These are phyloP conservation scores for Lachancea fermentati DNA, from an alignment of 805 yeast genomes.

Conservation along the genomic window DNA sequence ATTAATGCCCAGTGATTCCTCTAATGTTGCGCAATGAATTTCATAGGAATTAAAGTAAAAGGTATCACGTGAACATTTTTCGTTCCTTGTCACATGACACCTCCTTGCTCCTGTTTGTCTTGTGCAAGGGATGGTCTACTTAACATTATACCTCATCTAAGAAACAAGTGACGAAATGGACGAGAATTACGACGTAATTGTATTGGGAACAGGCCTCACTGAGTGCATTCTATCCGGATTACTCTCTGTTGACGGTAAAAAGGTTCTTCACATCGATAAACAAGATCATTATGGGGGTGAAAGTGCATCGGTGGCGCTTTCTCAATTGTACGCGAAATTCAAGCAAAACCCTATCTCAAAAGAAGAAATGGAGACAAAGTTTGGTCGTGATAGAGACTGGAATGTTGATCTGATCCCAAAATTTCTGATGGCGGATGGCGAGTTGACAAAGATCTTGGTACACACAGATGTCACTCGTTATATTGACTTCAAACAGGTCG, in stretches of 20 bases:
- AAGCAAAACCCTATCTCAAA: conserved; percentile 71
- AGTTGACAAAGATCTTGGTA: conserved; percentile 87
- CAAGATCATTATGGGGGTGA: conserved; percentile 96
- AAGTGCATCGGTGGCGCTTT: conserved; percentile 73
- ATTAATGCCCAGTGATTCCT: no score
- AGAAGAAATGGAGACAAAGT: conserved; percentile 55
- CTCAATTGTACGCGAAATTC: conserved; percentile 71
- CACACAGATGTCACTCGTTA: conserved; percentile 96
- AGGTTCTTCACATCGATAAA: conserved; percentile 91
- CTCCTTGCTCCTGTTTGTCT: no score
- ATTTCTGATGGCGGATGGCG: conserved; percentile 96
- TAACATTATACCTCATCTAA: neutral
- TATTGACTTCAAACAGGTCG: conserved; percentile 91
- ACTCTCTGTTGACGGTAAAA: conserved; percentile 95
- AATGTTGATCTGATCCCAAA: conserved; percentile 96
- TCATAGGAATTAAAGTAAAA: neutral
- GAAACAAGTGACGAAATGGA: conserved; percentile 50
- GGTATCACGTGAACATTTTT: neutral
- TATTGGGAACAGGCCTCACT: conserved; percentile 89
- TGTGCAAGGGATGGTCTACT: neutral
- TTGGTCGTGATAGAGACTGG: conserved; percentile 96
- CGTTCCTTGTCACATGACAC: no score
- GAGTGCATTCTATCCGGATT: conserved; percentile 94
- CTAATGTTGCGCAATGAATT: no score
- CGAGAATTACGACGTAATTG: conserved; percentile 94